phyloP scores from a whole-genome alignment of 176 grass and related monocot species.

The Cenchrus purpureus region DNA sequence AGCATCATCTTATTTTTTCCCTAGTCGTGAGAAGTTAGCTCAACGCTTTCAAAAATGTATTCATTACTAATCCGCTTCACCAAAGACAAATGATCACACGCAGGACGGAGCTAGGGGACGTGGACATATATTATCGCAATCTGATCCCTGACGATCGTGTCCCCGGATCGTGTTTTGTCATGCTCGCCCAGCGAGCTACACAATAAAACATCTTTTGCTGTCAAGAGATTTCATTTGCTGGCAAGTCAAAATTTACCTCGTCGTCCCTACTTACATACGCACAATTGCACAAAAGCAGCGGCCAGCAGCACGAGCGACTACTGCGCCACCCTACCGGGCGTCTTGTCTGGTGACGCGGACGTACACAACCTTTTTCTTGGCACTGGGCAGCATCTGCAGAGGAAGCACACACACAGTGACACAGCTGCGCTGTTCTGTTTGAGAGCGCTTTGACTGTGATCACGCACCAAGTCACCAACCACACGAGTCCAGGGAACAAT shows the following conservation, averaged over 20 bases:
- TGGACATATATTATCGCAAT: neutral
- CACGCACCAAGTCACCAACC: neutral
- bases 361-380: neutral
- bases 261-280: neutral
- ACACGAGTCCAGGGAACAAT: neutral
- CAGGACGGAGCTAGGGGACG: too few relatives aligned
- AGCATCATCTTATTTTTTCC: too few relatives aligned
- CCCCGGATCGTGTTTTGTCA: neutral
- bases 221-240: conserved; percentile 9
- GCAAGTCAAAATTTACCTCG: conserved; percentile 1
- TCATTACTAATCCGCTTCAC: too few relatives aligned
- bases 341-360: neutral
- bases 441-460: neutral
- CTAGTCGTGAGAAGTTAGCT: too few relatives aligned
- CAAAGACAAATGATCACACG: too few relatives aligned
- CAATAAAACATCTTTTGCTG: conserved; percentile 31
- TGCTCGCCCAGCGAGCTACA: conserved; percentile 11
- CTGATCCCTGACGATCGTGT: neutral
- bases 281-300: neutral
- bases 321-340: neutral
- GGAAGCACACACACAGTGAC: neutral
- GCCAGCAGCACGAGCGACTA: neutral
- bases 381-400: neutral
- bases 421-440: neutral
- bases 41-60: too few relatives aligned